Percentiles rank a stretch among this genome's conserved stretches.
Conservation (phyloP, 108 stramenopile genomes). For the Cyclotella cryptica region DNA sequence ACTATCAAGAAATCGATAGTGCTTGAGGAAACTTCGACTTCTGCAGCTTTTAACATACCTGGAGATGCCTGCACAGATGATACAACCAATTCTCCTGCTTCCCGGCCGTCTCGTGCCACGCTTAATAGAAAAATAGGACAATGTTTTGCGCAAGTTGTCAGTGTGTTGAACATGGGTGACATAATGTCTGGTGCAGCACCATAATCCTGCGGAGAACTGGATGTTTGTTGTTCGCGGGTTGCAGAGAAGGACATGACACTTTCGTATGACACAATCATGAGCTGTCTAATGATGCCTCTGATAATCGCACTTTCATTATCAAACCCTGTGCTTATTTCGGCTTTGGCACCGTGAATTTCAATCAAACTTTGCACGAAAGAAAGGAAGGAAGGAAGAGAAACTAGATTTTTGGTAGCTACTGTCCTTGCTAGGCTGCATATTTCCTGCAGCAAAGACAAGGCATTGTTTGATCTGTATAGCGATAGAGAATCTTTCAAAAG, state of each 20-base stretch:
- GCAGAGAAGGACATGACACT: slow-evolving; percentile 13
- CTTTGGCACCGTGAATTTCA: slow-evolving; percentile 16
- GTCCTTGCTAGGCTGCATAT: slow-evolving; percentile 15
- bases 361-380: slow-evolving; percentile 30
- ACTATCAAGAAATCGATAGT: slow-evolving; percentile 26
- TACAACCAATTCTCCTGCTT: slow-evolving; percentile 28
- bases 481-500: slow-evolving; percentile 21
- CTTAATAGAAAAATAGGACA: slow-evolving; percentile 30
- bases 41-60: slow-evolving; percentile 23
- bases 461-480: slow-evolving; percentile 23
- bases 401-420: slow-evolving; percentile 12
- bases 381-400: slow-evolving; percentile 24
- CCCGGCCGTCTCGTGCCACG: slow-evolving; percentile 25
- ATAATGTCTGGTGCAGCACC: slow-evolving; percentile 21
- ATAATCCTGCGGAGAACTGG: background rate
- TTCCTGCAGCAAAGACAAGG: slow-evolving; percentile 24
- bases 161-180: slow-evolving; percentile 38
- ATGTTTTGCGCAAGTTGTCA: slow-evolving; percentile 24
- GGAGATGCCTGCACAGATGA: slow-evolving; percentile 38
- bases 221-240: background rate
- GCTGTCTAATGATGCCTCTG: slow-evolving; percentile 18
- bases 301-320: background rate
- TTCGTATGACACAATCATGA: slow-evolving; percentile 36
- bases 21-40: slow-evolving; percentile 20
- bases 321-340: background rate